Evolutionary conservation across 345 rosid species (phyloP).

Genomic region (Salix arbutifolia): DNA sequence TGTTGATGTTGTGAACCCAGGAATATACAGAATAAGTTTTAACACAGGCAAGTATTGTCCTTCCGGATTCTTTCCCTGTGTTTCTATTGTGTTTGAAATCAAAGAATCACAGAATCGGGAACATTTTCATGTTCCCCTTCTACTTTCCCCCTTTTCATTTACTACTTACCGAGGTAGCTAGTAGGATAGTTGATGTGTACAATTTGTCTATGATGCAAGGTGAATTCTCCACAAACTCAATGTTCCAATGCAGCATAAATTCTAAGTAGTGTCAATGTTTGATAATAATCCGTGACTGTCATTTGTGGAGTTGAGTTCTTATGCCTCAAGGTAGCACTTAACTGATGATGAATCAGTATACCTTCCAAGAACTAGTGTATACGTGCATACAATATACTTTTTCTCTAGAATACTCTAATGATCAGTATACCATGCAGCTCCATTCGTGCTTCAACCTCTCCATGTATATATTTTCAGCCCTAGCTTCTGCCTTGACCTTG

Average conservation of each 20-base stretch:
- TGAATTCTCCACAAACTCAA: background rate
- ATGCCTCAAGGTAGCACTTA: background rate
- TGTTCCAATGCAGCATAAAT: background rate
- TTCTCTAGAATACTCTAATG: too few species aligned
- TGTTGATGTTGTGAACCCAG: conserved; percentile 60
- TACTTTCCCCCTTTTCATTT: conserved; percentile 85
- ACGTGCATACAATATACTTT: too few species aligned
- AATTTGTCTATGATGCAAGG: background rate
- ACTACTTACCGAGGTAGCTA: conserved; percentile 81
- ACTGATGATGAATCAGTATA: too few species aligned
- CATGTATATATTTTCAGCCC: too few species aligned
- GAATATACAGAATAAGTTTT: conserved; percentile 78
- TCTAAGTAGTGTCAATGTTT: background rate
- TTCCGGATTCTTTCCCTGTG: conserved; percentile 74
- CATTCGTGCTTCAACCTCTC: too few species aligned
- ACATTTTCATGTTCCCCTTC: conserved; percentile 90
- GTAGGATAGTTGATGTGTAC: background rate
- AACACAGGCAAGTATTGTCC: conserved; percentile 73
- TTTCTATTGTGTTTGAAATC: conserved; percentile 67
- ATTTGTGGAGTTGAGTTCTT: background rate
- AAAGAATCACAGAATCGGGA: conserved; percentile 62
- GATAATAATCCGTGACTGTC: background rate
- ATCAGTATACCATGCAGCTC: too few species aligned
- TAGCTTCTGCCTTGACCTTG: too few species aligned
- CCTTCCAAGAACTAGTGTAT: too few species aligned